These are phyloP conservation scores for Leishmania martiniquensis DNA, from an alignment of 208 protist species.

Conservation along the genomic window DNA sequence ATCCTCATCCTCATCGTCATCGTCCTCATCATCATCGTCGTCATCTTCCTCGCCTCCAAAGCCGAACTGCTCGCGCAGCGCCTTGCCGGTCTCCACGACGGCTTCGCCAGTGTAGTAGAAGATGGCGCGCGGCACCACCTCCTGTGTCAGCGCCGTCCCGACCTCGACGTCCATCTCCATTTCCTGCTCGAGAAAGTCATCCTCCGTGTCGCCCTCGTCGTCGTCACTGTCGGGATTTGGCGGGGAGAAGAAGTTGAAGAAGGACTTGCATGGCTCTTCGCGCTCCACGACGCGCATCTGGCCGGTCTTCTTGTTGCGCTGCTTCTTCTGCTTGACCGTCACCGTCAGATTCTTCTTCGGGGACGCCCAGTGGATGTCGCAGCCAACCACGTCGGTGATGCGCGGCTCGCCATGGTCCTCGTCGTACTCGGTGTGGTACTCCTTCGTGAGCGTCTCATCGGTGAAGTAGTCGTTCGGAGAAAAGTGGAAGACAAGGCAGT, in stretches of 20 bases:
- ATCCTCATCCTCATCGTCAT: conserved; percentile 32
- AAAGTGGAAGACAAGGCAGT: conserved; percentile 89
- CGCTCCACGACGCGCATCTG: conserved; percentile 81
- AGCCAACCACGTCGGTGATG: conserved; percentile 72
- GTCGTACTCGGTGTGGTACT: conserved; percentile 80
- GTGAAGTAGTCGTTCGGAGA: conserved; percentile 92
- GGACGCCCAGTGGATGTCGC: conserved; percentile 83
- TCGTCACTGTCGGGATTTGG: conserved; percentile 37
- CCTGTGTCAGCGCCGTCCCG: conserved; percentile 73
- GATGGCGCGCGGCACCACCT: conserved; percentile 85
- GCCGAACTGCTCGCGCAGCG: conserved; percentile 37
- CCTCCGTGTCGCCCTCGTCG: conserved; percentile 63
- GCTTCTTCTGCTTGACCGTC: conserved; percentile 89
- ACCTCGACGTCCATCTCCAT: conserved; percentile 83
- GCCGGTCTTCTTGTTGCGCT: conserved; percentile 88
- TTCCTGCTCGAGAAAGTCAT: conserved; percentile 65
- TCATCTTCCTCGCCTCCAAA: conserved; percentile 43
- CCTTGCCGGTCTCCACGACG: conserved; percentile 59
- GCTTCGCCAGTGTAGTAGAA: conserved; percentile 91
- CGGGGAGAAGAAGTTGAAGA: conserved; percentile 95
- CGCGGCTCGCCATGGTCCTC: conserved; percentile 75
- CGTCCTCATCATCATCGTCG: conserved; percentile 66
- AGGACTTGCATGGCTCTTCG: conserved; percentile 84
- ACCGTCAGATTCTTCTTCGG: conserved; percentile 84
- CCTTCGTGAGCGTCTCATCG: conserved; percentile 90